Evolutionary conservation across 345 rosid species (phyloP).

Genomic region (Jatropha curcas): DNA sequence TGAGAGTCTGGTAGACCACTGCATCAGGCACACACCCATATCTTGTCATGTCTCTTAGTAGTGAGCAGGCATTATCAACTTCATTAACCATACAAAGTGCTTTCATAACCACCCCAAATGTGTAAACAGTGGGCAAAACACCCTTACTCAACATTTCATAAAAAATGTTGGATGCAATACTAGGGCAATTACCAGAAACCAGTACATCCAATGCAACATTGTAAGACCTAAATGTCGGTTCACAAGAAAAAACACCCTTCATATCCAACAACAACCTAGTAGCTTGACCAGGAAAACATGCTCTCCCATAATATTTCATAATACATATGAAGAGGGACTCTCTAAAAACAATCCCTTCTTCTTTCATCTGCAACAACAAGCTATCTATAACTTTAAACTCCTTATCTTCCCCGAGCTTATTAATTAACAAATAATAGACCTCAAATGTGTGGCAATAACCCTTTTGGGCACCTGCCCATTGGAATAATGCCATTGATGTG

Average conservation of each 20-base stretch:
- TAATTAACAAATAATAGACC: conserved; percentile 57
- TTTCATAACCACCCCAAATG: conserved; percentile 76
- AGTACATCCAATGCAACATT: conserved; percentile 68
- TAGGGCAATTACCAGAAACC: conserved; percentile 55
- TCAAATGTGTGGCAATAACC: conserved; percentile 66
- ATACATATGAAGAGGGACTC: conserved; percentile 70
- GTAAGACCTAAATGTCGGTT: conserved; percentile 67
- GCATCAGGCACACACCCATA: conserved; percentile 89
- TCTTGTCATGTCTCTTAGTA: conserved; percentile 78
- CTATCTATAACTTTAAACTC: conserved; percentile 67
- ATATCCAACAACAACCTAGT: conserved; percentile 77
- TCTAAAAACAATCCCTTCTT: conserved; percentile 60
- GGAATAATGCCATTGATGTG: conserved; percentile 62
- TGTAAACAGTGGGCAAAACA: conserved; percentile 61
- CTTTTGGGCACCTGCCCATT: conserved; percentile 63
- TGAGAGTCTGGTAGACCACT: conserved; percentile 68
- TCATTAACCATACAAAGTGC: conserved; percentile 69
- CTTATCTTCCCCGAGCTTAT: conserved; percentile 64
- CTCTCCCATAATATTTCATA: conserved; percentile 66
- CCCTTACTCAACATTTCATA: conserved; percentile 78
- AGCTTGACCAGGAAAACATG: conserved; percentile 77
- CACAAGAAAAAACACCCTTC: conserved; percentile 55
- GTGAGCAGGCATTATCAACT: conserved; percentile 65
- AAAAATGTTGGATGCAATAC: conserved; percentile 70
- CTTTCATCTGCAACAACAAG: conserved; percentile 71